Base-by-base conservation (phyloP, 208 protist genomes). In the Trypanosoma lewisi region DNA sequence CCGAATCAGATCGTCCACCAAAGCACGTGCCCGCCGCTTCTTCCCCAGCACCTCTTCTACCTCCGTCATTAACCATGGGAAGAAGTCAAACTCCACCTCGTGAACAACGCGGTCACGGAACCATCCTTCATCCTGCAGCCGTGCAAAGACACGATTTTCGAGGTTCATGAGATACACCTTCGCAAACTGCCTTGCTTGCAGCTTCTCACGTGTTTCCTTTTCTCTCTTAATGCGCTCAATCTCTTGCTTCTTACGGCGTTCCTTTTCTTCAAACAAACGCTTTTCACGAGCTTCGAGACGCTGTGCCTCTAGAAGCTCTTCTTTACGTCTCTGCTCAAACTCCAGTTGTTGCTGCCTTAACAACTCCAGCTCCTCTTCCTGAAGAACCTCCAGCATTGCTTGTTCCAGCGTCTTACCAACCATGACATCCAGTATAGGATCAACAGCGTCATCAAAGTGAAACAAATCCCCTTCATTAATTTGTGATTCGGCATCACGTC, bases 361-460 rank as follows among this genome's bases (percentile, higher is more conserved):
- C 39, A 88, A 73, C 50, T 91, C 83, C 19, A 99, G 78, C 77
- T 99, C 98, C 66, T 98, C 96, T 83, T 99, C 98, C 82, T 99
- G 96, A 76, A 98, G 86, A 34, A 99, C 97, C 83, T 99, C 98
- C 49, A 98, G 82, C 81, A 99, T 93, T 23, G 92, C 86, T 82
- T 99, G 97, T 78, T 99, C 95, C 16, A 99, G 70, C 42, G 95
- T 98, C 85, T 99, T 99, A 53, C 96, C 96, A 7, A 98, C 93
- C 67, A 99, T 86, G 50, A 98, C 96, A 68, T 98, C 91, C 4
- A 99, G 79, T 28, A 98, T 98, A 0, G 97, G 96, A 49, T 98
- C 86, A 3, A 98, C 95, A 30, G 98, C 98, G 53, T 93, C 82
- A 68, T 99, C 97, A 66, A 99, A 99, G 81, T 98, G 88, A 73